Conservation (phyloP, 257 asterid genomes). For the Prunella vulgaris region DNA sequence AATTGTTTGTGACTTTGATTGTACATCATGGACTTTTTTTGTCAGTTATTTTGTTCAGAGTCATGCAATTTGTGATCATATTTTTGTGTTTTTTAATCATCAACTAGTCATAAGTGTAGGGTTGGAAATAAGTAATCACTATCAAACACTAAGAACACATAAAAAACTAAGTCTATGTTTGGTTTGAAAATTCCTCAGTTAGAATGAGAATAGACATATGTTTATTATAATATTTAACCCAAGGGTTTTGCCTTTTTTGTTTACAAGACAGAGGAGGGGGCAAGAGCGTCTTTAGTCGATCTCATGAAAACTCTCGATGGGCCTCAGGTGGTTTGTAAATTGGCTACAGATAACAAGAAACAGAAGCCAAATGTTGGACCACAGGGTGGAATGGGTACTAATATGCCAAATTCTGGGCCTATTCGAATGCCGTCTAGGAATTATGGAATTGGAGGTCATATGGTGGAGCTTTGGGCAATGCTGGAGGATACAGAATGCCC, state of each 20-base stretch:
- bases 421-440: slow-evolving; percentile 42
- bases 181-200: too few species aligned
- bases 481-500: slow-evolving; percentile 68
- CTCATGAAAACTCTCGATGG: slow-evolving; percentile 79
- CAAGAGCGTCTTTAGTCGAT: slow-evolving; percentile 66
- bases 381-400: slow-evolving; percentile 45
- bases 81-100: background rate
- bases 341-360: slow-evolving; percentile 89
- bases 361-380: slow-evolving; percentile 64
- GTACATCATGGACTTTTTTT: slow-evolving; percentile 15
- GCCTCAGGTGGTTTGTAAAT: slow-evolving; percentile 79
- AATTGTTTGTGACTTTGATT: slow-evolving; percentile 21
- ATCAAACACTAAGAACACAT: too few species aligned
- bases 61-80: background rate
- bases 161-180: too few species aligned
- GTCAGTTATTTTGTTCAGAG: background rate
- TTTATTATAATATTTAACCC: too few species aligned
- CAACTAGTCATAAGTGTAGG: background rate
- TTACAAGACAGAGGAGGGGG: slow-evolving; percentile 90
- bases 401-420: slow-evolving; percentile 46
- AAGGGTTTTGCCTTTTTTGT: slow-evolving; percentile 96
- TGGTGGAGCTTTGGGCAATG: slow-evolving; percentile 44
- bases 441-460: slow-evolving; percentile 51
- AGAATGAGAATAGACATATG: too few species aligned
- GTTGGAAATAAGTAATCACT: background rate